Base-by-base conservation (phyloP, 768 basidiomycete species). In the Neoboletus magnificus region DNA sequence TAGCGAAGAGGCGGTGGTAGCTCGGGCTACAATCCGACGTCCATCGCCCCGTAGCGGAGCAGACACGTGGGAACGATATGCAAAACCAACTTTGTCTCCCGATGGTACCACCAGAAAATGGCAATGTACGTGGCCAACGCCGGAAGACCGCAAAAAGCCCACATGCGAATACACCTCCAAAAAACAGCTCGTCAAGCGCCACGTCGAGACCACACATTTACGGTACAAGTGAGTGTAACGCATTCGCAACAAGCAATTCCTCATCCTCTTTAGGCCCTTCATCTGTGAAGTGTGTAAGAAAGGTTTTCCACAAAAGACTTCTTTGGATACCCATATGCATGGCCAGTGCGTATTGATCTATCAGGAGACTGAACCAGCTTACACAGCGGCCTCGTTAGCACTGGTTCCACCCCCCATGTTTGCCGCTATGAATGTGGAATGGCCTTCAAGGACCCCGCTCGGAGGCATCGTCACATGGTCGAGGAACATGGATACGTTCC, bases 161-260 rank as follows among this genome's bases (percentile, higher is more conserved):
- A 63, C 61, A 43, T 82, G 80, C 58, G 66, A 71, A 22, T 81
- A 81, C 57, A 64, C 66, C 33, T 73, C 78, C 25, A 82, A 83
- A 64, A 85, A 83, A 67, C 85, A 86, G 65, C 75, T 85, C 41
- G 82, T 87, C 55, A 86, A 86, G 67, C 77, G 86, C 27, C 86
- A 88, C 66, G 76, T 88, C 45, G 78, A 84, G 67, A 80, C 81
- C 10, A 81, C 79, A 15, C 86, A 87, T 64, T 66, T 88, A 44
- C 76, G 79, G 48, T 75, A 81, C 61, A 83, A 81, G 86, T 83
- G 57, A 56, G 82, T 57, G 39, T 63, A n/a, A 37, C 36, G 37
- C 39, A 32, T 51, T 63, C 43, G 47, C 50, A n/a, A 36, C n/a
- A 43, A 48, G 45, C 42, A n/a, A 25, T 37, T 42, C 54, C 63